A percentile compares a stretch with the other conserved stretches of the same genome.
These are phyloP conservation scores for Apophysomyces ossiformis DNA, from an alignment of 371 early-diverging fungal genomes.

Conservation along the genomic window DNA sequence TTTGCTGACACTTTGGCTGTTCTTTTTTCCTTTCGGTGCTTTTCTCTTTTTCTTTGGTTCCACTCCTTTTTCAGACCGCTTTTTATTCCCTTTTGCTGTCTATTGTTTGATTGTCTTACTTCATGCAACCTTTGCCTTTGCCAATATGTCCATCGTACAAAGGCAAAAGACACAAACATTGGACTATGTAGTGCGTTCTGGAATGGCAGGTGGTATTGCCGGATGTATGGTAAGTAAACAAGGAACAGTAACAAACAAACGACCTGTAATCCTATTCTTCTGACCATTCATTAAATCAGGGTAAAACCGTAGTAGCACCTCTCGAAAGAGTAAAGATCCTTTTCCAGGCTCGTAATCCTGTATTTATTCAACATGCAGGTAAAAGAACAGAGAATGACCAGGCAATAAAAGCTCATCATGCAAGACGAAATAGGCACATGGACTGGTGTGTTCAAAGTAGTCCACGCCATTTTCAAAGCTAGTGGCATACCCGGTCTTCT, in stretches of 20 bases:
- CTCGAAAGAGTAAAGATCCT: constrained; percentile 96
- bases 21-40: not conserved
- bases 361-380: constrained; percentile 80
- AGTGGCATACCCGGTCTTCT: constrained; percentile 82
- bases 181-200: constrained; percentile 34
- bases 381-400: not conserved
- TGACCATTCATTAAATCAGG: constrained; percentile 35
- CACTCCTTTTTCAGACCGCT: not conserved
- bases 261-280: not conserved
- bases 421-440: constrained; percentile 60
- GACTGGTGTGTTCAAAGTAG: constrained; percentile 80
- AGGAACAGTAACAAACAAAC: not conserved
- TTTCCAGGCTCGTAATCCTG: constrained; percentile 88
- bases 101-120: not conserved
- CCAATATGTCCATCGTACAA: not conserved
- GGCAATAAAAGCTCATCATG: constrained; percentile 7
- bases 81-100: not conserved
- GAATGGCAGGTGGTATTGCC: constrained; percentile 42
- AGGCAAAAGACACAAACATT: constrained; percentile 30
- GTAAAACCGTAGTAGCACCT: constrained; percentile 91
- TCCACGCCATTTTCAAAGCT: constrained; percentile 64
- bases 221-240: constrained; percentile 32
- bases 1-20: not conserved
- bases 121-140: not conserved
- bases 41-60: not conserved